A percentile compares a stretch with the other conserved stretches of the same genome.
phyloP scores from a whole-genome alignment of 225 moss, liverwort and hornwort species.

The Physcomitrellopsis africana region DNA sequence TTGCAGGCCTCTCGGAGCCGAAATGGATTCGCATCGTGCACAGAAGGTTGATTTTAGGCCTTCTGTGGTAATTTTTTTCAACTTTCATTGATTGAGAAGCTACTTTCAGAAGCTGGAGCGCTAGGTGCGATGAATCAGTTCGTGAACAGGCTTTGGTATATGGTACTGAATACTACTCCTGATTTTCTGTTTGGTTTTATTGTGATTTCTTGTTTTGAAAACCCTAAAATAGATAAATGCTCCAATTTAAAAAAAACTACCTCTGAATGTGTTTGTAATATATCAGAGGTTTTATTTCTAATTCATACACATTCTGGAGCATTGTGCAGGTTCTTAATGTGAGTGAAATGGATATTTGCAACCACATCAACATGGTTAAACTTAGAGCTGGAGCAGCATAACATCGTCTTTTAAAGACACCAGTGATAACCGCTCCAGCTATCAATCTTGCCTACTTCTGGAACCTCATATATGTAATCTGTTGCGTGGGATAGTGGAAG shows the following conservation, averaged over 20 bases:
- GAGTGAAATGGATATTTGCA: slow-evolving; percentile 20
- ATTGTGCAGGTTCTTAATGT: slow-evolving; percentile 7
- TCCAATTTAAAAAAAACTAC: too few species aligned
- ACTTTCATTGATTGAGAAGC: not conserved
- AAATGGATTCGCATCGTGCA: slow-evolving; percentile 5
- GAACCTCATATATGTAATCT: not conserved
- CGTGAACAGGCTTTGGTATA: slow-evolving; percentile 16
- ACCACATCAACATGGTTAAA: not conserved
- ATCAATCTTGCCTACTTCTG: not conserved
- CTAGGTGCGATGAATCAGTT: slow-evolving; percentile 19
- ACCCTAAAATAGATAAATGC: too few species aligned
- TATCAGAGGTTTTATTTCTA: too few species aligned
- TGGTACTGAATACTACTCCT: slow-evolving; percentile 6
- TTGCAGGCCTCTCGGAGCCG: slow-evolving; percentile 34
- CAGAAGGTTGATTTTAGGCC: slow-evolving; percentile 22
- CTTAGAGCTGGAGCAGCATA: slow-evolving; percentile 13
- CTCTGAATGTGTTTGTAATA: too few species aligned
- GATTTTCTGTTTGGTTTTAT: not conserved
- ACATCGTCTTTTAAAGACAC: slow-evolving; percentile 4
- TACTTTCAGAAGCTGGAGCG: slow-evolving; percentile 2
- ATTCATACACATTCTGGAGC: slow-evolving; percentile 19
- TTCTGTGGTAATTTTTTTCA: not conserved
- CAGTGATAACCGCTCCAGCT: not conserved
- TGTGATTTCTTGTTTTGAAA: not conserved
- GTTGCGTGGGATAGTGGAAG: not conserved